Conservation (phyloP, 768 basidiomycete species). For the Lactifluus rugatus region DNA sequence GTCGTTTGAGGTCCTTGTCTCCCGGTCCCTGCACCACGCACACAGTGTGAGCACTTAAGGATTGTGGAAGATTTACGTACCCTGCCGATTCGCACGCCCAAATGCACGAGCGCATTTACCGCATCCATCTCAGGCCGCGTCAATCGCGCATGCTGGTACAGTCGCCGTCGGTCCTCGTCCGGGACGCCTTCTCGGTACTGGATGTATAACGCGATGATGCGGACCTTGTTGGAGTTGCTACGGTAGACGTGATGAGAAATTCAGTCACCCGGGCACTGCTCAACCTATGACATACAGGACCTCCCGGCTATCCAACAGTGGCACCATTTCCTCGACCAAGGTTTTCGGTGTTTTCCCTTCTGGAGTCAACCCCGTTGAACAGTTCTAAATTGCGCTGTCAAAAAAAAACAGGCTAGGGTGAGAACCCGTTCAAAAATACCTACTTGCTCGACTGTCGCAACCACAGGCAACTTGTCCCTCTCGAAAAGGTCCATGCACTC, state of each 20-base stretch:
- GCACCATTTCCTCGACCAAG: constrained; percentile 98
- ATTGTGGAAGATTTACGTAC: constrained; percentile 34
- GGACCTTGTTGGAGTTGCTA: constrained; percentile 88
- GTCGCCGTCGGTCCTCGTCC: constrained; percentile 89
- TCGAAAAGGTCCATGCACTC: constrained; percentile 95
- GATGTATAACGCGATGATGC: constrained; percentile 92
- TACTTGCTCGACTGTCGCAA: constrained; percentile 89
- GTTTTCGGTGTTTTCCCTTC: constrained; percentile 94
- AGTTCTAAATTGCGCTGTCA: constrained; percentile 47
- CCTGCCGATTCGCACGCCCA: constrained; percentile 79
- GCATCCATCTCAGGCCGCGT: constrained; percentile 87
- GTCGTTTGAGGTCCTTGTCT: constrained; percentile 74
- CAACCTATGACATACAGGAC: constrained; percentile 47
- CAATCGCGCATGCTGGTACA: constrained; percentile 92
- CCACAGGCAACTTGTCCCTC: constrained; percentile 68
- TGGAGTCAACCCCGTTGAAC: constrained; percentile 82
- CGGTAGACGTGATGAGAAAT: constrained; percentile 11
- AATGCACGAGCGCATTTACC: constrained; percentile 70
- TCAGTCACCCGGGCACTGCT: background rate
- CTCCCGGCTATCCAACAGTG: constrained; percentile 77
- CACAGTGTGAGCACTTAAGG: background rate
- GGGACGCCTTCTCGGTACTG: constrained; percentile 93
- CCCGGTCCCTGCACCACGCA: constrained; percentile 44
- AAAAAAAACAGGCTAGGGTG: background rate
- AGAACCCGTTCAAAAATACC: background rate